Conservation (phyloP, 306 rosid genomes). For the Castanea crenata region DNA sequence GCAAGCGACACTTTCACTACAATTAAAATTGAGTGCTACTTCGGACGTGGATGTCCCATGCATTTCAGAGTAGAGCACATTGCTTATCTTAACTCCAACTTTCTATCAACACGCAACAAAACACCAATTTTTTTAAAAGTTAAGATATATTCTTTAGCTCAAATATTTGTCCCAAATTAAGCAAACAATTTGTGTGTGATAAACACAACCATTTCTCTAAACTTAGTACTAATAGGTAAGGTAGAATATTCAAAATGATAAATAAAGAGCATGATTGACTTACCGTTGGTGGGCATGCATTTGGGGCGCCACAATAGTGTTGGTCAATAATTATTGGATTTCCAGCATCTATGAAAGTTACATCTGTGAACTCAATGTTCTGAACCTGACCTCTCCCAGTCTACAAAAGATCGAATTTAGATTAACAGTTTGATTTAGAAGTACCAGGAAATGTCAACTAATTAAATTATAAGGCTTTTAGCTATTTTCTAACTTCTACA, state of each 20-base stretch:
- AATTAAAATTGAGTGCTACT: slow-evolving; percentile 4
- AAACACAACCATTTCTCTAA: too few species aligned
- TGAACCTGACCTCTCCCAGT: neutral
- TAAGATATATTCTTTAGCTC: too few species aligned
- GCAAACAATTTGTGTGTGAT: too few species aligned
- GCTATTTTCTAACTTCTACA: too few species aligned
- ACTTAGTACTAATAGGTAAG: too few species aligned
- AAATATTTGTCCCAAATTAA: too few species aligned
- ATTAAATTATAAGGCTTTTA: too few species aligned
- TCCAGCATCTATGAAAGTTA: neutral
- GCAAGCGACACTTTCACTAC: slow-evolving; percentile 6
- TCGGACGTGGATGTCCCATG: slow-evolving; percentile 2
- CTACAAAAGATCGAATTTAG: neutral
- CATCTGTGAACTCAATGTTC: neutral
- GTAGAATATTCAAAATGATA: neutral
- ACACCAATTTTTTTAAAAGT: too few species aligned
- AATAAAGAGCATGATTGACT: neutral
- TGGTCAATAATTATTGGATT: slow-evolving; percentile 22
- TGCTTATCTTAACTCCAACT: neutral
- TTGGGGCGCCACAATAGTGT: neutral
- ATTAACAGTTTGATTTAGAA: too few species aligned
- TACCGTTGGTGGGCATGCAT: neutral
- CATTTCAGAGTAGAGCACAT: neutral
- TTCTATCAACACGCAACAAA: neutral
- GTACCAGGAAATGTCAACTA: too few species aligned